Conservation (phyloP, 495 filamentous ascomycete species). For the Penicillium bialowiezense region DNA sequence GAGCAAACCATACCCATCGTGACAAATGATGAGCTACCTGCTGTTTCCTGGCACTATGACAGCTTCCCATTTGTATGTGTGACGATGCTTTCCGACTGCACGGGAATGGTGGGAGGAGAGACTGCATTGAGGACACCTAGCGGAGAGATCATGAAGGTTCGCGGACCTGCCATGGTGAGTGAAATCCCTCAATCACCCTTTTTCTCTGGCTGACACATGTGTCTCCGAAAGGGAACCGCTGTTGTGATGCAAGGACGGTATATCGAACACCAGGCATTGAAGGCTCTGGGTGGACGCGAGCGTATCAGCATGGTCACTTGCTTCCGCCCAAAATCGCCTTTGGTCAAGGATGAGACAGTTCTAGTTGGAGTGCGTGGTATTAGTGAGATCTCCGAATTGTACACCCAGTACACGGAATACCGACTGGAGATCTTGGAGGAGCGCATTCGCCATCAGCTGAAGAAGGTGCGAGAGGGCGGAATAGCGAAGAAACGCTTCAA, state of each 20-base stretch:
- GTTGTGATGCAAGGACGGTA: conserved; percentile 72
- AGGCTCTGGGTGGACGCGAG: conserved; percentile 58
- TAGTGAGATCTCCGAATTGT: conserved; percentile 62
- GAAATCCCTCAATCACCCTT: neutral
- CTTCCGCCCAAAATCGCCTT: conserved; percentile 58
- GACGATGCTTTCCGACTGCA: conserved; percentile 70
- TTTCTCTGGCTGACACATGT: no score
- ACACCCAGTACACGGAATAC: conserved; percentile 65
- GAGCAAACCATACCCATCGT: conserved; percentile 20
- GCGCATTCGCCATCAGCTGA: conserved; percentile 38
- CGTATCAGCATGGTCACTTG: conserved; percentile 72
- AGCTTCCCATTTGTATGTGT: conserved; percentile 78
- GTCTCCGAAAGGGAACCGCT: conserved; percentile 53
- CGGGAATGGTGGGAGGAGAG: conserved; percentile 69
- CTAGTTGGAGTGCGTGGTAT: conserved; percentile 62
- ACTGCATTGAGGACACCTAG: conserved; percentile 59
- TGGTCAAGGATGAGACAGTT: conserved; percentile 58
- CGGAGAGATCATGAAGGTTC: conserved; percentile 64
- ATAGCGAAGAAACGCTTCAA: no score
- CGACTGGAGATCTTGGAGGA: conserved; percentile 45
- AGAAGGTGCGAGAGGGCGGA: conserved; percentile 13
- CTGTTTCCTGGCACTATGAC: conserved; percentile 71
- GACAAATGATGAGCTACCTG: conserved; percentile 36
- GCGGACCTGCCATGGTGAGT: conserved; percentile 63
- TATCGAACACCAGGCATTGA: conserved; percentile 67